Base-by-base conservation (phyloP, 495 filamentous ascomycete species). In the Cercophora samala region DNA sequence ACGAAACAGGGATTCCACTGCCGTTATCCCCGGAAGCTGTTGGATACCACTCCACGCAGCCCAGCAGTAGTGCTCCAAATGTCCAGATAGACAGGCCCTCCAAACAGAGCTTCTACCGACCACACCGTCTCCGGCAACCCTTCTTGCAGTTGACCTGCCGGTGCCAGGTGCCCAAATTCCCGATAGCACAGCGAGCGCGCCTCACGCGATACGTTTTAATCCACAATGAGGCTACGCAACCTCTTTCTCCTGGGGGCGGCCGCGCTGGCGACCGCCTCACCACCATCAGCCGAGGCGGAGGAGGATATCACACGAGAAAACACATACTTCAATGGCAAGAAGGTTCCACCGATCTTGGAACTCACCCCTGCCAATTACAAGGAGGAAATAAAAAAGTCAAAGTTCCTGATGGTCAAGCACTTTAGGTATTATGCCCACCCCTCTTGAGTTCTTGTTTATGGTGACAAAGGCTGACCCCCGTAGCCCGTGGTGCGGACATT, bases 311-410 rank as follows among this genome's bases (percentile, higher is more conserved):
- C 74, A 21, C 66, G 63, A 19, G 74, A 80, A 69, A 76, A 76
- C 55, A 93, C 91, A 19, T 83, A 84, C 23, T 97, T 97, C 82
- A 95, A 97, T 80, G 90, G 85, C 60, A 81, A 91, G 51, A 82
- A 85, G 67, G 92, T 97, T 15, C 93, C 93, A 23, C 88, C 90
- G 25, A 77, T 93, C 74, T 83, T 84, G 69, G 86, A 83, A 58
- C 66, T 84, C 67, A 82, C 79, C 17, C 71, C 76, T 53, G 72
- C 76, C 56, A 83, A 72, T 62, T 83, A 79, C 71, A 77, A 80
- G 1, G 74, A 75, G 37, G 77, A 80, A 60, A 37, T 68, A 22
- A 76, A 78, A 24, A 69, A 70, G 22, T 74, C 76, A 8, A 82
- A 82, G 69, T 83, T 75, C 67, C 56, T 83, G 66, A 70, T 84